Percentiles rank a stretch among this genome's conserved stretches.
Evolutionary conservation across 2,329 filamentous ascomycete genomes (phyloP).

Genomic region (Alternaria hordeiaustralica): DNA sequence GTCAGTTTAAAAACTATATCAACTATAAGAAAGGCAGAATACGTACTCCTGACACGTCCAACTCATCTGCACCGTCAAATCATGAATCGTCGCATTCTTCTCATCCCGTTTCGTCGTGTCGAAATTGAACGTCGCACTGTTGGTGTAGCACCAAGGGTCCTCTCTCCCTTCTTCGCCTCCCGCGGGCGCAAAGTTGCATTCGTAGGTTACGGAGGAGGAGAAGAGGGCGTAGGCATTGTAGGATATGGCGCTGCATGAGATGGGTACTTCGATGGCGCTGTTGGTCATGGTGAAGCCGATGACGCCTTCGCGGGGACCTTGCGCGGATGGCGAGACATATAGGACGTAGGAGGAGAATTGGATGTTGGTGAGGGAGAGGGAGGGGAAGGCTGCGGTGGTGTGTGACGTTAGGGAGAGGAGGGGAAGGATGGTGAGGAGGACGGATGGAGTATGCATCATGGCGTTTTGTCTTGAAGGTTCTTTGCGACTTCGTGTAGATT

Average conservation of each 20-base stretch:
- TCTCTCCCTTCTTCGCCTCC: not conserved
- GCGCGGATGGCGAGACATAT: conserved; percentile 7
- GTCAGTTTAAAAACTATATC: not conserved
- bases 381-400: not conserved
- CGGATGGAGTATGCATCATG: not conserved
- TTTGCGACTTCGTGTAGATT: not conserved
- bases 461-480: not conserved
- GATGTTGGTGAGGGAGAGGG: not conserved
- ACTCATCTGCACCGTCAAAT: conserved; percentile 8
- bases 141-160: not conserved
- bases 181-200: conserved; percentile 2
- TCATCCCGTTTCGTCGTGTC: conserved; percentile 1
- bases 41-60: conserved; percentile 19
- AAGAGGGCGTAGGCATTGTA: conserved; percentile 12
- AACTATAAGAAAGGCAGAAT: not conserved
- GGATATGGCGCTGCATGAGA: not conserved
- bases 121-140: conserved; percentile 4
- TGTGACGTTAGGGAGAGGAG: not conserved
- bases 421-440: not conserved
- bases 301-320: conserved; percentile 1
- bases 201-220: not conserved
- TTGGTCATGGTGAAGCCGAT: conserved; percentile 13
- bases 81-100: not conserved
- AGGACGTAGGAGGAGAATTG: conserved; percentile 11
- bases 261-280: not conserved